Base-by-base conservation (phyloP, 2,329 filamentous ascomycete species). In the Lachnellula hyalina region DNA sequence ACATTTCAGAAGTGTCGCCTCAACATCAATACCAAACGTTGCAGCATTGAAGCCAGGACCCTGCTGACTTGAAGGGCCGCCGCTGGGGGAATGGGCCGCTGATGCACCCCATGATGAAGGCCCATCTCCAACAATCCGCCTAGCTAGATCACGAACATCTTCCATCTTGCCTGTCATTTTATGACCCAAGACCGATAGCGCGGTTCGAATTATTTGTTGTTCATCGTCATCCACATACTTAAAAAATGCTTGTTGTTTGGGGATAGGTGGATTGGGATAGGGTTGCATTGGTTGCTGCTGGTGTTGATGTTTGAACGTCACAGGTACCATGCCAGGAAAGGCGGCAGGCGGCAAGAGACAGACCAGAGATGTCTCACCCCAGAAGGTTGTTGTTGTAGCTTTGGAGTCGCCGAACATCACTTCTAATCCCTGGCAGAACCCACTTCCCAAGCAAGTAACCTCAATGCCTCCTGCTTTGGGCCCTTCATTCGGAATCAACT, bases 381-480 rank as follows among this genome's bases (percentile, higher is more conserved):
- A 86, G 63, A 78, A 86, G 5, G 81, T 84, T 2, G 82, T 85
- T 1, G 80, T 82, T 0, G 80, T 83, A 17, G 84, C 83, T 47
- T 80, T 74, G 15, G 75, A 77, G 58, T 86, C 83, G 19, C 92
- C 92, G 69, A 96, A 96, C 71, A 91, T 87, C 52, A 96, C 89
- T 59, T 92, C 88, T 58, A 95, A 79, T 1, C 84, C 84, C 71
- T 87, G 86, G 60, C 84, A 86, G 68, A 96, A 96, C 14, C 86
- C 84, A 60, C 85, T 88, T 17, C 92, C 91, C 8, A 96, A 76
- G 53, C 94, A 82, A 0, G 89, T 93, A 3, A 96, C 90, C 69
- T 96, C 91, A 51, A 90, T 91, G 42, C 91, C 91, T 56, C 91
- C 91, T 36, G 83, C 83, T 55, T 85, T 89, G 6, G 91, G 89